These are phyloP conservation scores for Ottelia alismoides DNA, from an alignment of 106 monocot species.

Conservation along the genomic window DNA sequence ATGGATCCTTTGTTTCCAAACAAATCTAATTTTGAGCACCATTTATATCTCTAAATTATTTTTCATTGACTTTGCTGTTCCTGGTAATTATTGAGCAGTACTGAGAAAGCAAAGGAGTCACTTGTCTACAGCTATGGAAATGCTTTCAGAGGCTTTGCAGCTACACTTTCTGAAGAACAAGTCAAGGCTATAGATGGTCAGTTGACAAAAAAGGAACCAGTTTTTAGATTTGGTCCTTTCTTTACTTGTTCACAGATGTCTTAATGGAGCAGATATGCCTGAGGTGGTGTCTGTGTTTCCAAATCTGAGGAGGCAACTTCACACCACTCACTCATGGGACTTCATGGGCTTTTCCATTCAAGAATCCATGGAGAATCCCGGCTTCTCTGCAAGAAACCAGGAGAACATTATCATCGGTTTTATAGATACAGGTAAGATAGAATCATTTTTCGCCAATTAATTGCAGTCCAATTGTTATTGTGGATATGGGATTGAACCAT, in stretches of 20 bases:
- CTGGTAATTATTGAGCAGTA: slow-evolving; percentile 27
- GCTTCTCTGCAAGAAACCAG: slow-evolving; percentile 80
- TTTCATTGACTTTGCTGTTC: too few relatives aligned
- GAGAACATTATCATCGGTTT: slow-evolving; percentile 93
- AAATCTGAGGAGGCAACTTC: slow-evolving; percentile 51
- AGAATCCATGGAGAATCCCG: slow-evolving; percentile 56
- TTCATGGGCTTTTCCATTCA: slow-evolving; percentile 68
- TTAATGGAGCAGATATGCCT: slow-evolving; percentile 39
- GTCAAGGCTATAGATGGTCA: slow-evolving; percentile 53
- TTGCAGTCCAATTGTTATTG: neutral
- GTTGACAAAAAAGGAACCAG: neutral
- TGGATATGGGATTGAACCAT: too few relatives aligned
- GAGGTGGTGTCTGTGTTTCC: slow-evolving; percentile 75
- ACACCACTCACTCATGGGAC: slow-evolving; percentile 95
- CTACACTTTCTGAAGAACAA: slow-evolving; percentile 64
- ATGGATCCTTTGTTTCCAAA: neutral
- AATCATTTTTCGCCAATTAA: neutral
- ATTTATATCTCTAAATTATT: too few relatives aligned
- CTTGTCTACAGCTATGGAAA: slow-evolving; percentile 75
- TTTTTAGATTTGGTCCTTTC: too few relatives aligned
- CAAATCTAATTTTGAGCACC: too few relatives aligned
- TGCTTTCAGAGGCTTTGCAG: slow-evolving; percentile 84
- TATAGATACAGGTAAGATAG: slow-evolving; percentile 69
- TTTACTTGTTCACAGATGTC: too few relatives aligned
- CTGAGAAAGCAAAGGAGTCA: slow-evolving; percentile 45